These are phyloP conservation scores for Leucocoprinus leucothites DNA, from an alignment of 768 basidiomycete species.

Conservation along the genomic window DNA sequence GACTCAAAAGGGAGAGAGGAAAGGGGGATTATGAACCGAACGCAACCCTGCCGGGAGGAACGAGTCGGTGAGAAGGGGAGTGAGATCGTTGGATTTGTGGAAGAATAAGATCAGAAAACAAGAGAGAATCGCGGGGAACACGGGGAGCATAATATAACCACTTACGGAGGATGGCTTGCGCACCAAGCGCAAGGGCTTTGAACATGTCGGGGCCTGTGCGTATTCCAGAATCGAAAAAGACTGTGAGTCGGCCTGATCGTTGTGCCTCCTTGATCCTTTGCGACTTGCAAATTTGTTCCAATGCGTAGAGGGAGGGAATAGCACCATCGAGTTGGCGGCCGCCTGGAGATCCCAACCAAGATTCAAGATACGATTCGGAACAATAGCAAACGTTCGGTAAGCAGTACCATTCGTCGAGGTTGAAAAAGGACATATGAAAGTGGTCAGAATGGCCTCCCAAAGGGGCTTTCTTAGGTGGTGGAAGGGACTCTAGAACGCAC, in stretches of 20 bases:
- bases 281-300: conserved; percentile 66
- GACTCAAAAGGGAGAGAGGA: no score
- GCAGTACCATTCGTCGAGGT: background rate
- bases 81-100: background rate
- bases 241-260: conserved; percentile 53
- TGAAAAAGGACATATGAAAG: background rate
- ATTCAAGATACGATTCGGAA: background rate
- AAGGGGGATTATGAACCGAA: no score
- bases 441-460: background rate
- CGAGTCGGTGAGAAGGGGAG: background rate
- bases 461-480: background rate
- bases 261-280: conserved; percentile 56
- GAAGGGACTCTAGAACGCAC: conserved; percentile 28
- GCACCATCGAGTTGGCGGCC: conserved; percentile 79
- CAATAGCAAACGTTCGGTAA: background rate
- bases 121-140: background rate
- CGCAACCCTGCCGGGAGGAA: background rate
- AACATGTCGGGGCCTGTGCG: conserved; percentile 81
- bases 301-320: conserved; percentile 67
- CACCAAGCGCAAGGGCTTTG: conserved; percentile 84
- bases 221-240: conserved; percentile 81
- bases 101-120: background rate
- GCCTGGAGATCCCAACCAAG: conserved; percentile 32
- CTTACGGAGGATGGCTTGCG: conserved; percentile 75
- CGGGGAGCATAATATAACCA: conserved; percentile 14